A percentile compares a stretch with the other conserved stretches of the same genome.
These are phyloP conservation scores for Besnoitia besnoiti DNA, from an alignment of 169 alveolate genomes.

Conservation along the genomic window DNA sequence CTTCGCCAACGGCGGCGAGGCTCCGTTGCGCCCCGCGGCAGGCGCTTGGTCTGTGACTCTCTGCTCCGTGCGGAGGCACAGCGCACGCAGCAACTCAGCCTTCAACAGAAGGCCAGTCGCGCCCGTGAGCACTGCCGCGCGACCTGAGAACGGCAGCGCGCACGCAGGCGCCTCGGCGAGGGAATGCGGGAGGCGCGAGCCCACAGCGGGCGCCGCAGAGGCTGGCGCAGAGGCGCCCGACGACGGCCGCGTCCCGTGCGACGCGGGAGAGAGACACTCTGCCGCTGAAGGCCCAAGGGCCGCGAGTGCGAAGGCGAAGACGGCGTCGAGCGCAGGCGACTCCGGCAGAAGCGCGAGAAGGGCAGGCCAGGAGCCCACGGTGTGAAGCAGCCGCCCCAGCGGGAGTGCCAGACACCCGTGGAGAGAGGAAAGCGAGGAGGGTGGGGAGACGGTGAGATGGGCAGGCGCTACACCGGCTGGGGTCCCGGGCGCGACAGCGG, in stretches of 20 bases:
- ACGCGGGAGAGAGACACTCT: neutral
- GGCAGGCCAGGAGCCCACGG: neutral
- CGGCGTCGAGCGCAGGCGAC: neutral
- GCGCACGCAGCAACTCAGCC: neutral
- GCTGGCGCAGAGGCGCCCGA: too few relatives aligned
- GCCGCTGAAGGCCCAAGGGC: too few relatives aligned
- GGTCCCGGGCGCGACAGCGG: neutral
- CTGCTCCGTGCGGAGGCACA: neutral
- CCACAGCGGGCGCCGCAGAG: too few relatives aligned
- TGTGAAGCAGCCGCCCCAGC: neutral
- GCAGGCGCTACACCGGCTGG: neutral
- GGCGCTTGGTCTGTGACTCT: too few relatives aligned
- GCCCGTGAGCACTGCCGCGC: neutral
- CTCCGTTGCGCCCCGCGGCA: too few relatives aligned
- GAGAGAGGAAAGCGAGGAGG: neutral
- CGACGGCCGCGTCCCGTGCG: neutral
- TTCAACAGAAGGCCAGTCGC: neutral
- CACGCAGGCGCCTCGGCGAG: too few relatives aligned
- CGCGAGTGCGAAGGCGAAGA: neutral
- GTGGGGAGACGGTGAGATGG: neutral
- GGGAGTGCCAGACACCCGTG: neutral
- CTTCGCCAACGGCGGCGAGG: neutral
- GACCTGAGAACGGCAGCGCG: neutral
- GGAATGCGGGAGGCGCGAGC: neutral
- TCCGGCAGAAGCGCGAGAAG: neutral